A percentile compares a stretch with the other conserved stretches of the same genome.
phyloP scores from a whole-genome alignment of 345 rosid genomes.

The Salix purpurea region DNA sequence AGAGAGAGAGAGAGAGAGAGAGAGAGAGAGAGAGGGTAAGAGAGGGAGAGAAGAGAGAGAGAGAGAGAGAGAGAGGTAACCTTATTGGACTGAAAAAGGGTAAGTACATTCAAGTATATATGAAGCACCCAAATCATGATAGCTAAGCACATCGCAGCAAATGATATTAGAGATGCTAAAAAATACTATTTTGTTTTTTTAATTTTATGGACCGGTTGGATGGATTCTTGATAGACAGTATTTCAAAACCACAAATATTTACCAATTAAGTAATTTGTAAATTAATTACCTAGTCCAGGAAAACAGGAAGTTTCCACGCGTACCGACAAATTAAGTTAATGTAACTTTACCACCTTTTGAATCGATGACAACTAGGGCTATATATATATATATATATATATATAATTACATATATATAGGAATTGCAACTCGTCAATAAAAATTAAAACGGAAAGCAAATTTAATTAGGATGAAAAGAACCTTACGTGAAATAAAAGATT shows the following conservation, averaged over 20 bases:
- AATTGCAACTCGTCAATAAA: too few relatives aligned
- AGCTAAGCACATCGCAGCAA: slow-evolving; percentile 9
- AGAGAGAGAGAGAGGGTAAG: too few relatives aligned
- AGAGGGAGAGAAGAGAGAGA: too few relatives aligned
- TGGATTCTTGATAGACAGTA: slow-evolving; percentile 19
- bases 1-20: too few relatives aligned
- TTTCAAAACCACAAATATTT: slow-evolving; percentile 1
- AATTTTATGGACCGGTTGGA: slow-evolving; percentile 9
- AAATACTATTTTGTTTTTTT: slow-evolving; percentile 8
- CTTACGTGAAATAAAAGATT: too few relatives aligned
- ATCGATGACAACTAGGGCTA: too few relatives aligned
- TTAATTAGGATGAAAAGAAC: too few relatives aligned
- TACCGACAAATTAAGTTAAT: too few relatives aligned
- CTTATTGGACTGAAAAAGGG: slow-evolving; percentile 11
- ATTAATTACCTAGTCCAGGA: slow-evolving; percentile 6
- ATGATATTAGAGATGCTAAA: slow-evolving; percentile 27
- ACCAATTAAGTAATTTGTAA: slow-evolving; percentile 8
- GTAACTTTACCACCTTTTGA: too few relatives aligned
- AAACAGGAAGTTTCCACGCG: slow-evolving; percentile 14
- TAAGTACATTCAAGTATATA: slow-evolving; percentile 27
- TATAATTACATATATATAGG: too few relatives aligned
- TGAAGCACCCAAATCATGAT: slow-evolving; percentile 29
- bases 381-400: too few relatives aligned
- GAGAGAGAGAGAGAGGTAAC: background rate
- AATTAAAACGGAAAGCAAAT: too few relatives aligned